Evolutionary conservation across 495 filamentous ascomycete species (phyloP), one percentile per base, ranked within the genome.

Genomic region (Talaromyces liani): DNA sequence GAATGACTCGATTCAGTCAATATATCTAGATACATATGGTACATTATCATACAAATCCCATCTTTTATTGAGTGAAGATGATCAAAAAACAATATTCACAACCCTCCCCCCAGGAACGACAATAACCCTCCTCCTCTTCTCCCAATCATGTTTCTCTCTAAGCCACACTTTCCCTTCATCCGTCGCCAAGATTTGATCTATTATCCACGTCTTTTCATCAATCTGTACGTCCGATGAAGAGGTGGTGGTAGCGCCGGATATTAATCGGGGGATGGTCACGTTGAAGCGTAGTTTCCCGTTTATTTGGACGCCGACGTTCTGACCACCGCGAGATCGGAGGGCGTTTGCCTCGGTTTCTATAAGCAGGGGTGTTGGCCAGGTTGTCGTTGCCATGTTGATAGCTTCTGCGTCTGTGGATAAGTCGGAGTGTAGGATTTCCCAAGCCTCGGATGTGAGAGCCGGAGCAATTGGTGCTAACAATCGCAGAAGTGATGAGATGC

Each of bases 381-480:
- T 69, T 2, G 75, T 70, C 8, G 72, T 65, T 60, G 87, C 85
- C 56, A 90, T 75, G 14, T 47, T 60, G 36, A 60, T 24, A 27
- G 20, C 51, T 18, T 51, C 2, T 41, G 12, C 47, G 18, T 59
- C 14, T 24, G 10, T 34, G 49, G 24, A n/a, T 20, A 16, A 20
- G 2, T 51, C 41, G 12, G 65, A 62, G 63, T 82, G 72, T 4
- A 93, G 75, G 1, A 83, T 64, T 63, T 85, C 79, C 91, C 91
- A 94, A 67, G 85, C 89, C 69, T 95, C 91, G 51, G 92, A 90
- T 1, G 90, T 79, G 60, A 93, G 82, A 0, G 87, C 88, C 0
- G 91, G 91, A 0, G 89, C 83, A 39, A 96, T 84, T 6, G 91
- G 91, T 1, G 90, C 87, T 65, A 92, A 74, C 73, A 96, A 84